Percentiles rank a stretch among this genome's conserved stretches.
phyloP scores from a whole-genome alignment of 2,329 filamentous ascomycete species.

The Apiospora hydei region DNA sequence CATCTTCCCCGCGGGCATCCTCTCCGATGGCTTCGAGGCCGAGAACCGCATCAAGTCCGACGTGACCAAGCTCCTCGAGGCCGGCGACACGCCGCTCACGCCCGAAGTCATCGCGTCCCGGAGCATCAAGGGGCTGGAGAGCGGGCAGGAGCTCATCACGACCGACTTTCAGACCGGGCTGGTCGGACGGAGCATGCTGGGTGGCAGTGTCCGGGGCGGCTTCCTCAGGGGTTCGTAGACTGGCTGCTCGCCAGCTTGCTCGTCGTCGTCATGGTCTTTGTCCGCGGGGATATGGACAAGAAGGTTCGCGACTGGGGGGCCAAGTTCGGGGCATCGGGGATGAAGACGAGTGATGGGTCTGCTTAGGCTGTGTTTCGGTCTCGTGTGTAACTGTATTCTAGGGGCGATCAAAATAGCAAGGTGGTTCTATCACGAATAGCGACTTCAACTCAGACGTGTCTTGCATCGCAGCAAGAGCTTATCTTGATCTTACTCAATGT shows the following conservation, averaged over 20 bases:
- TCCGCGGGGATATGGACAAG: constrained; percentile 34
- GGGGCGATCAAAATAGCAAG: too few species aligned
- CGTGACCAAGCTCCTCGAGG: constrained; percentile 26
- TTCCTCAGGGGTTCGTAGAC: constrained; percentile 27
- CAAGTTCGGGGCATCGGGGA: constrained; percentile 30
- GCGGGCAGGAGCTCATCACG: constrained; percentile 38
- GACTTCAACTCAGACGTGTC: too few species aligned
- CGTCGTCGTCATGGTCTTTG: constrained; percentile 32
- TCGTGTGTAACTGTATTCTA: too few species aligned
- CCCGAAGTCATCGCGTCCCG: constrained; percentile 33
- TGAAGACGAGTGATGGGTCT: constrained; percentile 7
- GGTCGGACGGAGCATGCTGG: constrained; percentile 32
- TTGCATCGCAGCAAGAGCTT: too few species aligned
- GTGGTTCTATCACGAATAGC: too few species aligned
- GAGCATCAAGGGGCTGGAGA: constrained; percentile 38
- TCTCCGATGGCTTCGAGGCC: constrained; percentile 57
- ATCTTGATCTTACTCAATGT: too few species aligned
- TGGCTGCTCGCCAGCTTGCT: constrained; percentile 32
- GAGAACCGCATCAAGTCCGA: constrained; percentile 34
- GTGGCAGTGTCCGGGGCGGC: constrained; percentile 33
- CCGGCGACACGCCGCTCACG: constrained; percentile 29
- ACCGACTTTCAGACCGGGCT: constrained; percentile 32
- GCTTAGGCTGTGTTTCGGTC: too few species aligned
- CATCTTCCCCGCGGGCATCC: constrained; percentile 71
- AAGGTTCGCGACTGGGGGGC: constrained; percentile 28